Conservation (phyloP, 805 yeast species). For the Yarrowia yakushimensis region DNA sequence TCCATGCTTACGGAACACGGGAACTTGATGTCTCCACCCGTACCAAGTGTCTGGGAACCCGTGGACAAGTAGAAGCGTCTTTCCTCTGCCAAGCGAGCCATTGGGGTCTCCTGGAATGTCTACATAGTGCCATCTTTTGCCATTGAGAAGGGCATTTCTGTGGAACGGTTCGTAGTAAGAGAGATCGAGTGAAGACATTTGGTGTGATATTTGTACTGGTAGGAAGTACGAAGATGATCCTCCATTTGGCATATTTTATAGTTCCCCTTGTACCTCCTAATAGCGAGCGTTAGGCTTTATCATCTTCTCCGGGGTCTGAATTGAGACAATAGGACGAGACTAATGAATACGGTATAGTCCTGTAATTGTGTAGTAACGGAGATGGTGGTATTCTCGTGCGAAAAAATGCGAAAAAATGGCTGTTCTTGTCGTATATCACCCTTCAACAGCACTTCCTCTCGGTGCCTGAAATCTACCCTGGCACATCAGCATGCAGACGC, state of each 20-base stretch:
- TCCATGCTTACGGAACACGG: slow-evolving; percentile 3
- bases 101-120: slow-evolving; percentile 16
- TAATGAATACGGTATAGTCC: too few species aligned
- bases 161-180: slow-evolving; percentile 22
- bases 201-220: too few species aligned
- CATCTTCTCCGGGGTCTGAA: not conserved
- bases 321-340: too few species aligned
- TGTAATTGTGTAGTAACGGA: too few species aligned
- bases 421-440: too few species aligned
- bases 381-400: too few species aligned
- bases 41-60: slow-evolving; percentile 24
- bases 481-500: not conserved
- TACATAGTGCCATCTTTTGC: slow-evolving; percentile 25
- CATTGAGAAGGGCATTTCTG: slow-evolving; percentile 10
- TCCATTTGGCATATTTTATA: too few species aligned
- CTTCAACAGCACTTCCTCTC: too few species aligned
- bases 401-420: too few species aligned
- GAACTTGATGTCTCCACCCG: slow-evolving; percentile 22
- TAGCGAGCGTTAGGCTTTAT: not conserved
- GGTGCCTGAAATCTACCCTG: too few species aligned
- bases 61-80: not conserved
- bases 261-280: not conserved
- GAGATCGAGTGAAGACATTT: not conserved
- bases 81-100: not conserved
- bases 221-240: too few species aligned